Evolutionary conservation across 441 rosid genomes (phyloP), one percentile per base, ranked within the genome.

Genomic region (Eruca vesicaria): DNA sequence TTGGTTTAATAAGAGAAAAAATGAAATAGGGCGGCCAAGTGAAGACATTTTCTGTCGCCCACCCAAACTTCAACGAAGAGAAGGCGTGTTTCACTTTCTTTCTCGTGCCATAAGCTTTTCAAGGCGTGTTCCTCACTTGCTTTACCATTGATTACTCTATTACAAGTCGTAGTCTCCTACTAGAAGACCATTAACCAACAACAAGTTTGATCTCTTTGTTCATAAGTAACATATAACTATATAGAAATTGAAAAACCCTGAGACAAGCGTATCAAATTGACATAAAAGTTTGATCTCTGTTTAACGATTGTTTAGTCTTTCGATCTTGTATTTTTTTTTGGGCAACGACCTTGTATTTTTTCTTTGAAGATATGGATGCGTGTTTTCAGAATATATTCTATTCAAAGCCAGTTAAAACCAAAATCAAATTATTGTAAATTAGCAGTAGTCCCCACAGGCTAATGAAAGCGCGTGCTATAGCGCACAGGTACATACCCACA

Each of bases 11-110:
- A 64, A 55, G 63, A 19, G 63, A 38, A 55, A 78, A 43, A 68
- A 70, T 61, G 19, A 66, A 35, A 78, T 60, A 15, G 75, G 71
- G 81, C 78, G 78, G 81, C 81, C 69, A 67, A 68, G 71, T 63
- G 66, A 73, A 68, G 71, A 68, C 78, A 73, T 72, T 73, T 65
- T 61, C 45, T 73, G 78, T 78, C 81, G 41, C 74, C 78, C 78
- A 73, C 81, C 66, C 60, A 73, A 72, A 61, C 53, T 48, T 59
- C 66, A 62, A 35, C 31, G 23, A 53, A 23, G 70, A 72, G 74
- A 73, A 78, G 78, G 56, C 74, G 78, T 73, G 78, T 31, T n/a
- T 78, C 26, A 62, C 71, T 73, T 68, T 55, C 65, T 7, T 29
- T 72, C 60, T 72, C 55, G 55, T 60, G 7, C n/a, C 80, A 58